Conservation (phyloP, 2,329 filamentous ascomycete species). For the Aureobasidium subglaciale region DNA sequence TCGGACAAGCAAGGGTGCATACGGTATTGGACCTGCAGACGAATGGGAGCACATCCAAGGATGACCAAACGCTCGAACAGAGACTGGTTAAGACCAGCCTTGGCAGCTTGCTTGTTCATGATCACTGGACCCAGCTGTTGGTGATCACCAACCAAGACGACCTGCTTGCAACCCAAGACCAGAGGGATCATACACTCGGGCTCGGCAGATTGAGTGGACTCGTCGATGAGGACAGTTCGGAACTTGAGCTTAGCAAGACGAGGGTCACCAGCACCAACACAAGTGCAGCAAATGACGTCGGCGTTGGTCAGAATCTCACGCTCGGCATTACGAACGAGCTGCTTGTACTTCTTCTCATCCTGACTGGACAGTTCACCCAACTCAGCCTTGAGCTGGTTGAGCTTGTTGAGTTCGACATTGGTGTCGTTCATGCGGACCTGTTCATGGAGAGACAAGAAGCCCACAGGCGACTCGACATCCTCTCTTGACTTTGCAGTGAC, state of each 20-base stretch:
- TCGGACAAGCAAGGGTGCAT: conserved; percentile 98
- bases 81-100: conserved; percentile 96
- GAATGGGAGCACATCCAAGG: conserved; percentile 79
- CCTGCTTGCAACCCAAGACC: conserved; percentile 95
- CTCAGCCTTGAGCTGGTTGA: conserved; percentile 87
- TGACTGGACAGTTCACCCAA: conserved; percentile 86
- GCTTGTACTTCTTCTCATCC: conserved; percentile 98
- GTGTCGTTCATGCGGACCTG: conserved; percentile 97
- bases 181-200: conserved; percentile 98
- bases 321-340: conserved; percentile 86
- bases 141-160: conserved; percentile 96
- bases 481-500: conserved; percentile 98
- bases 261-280: conserved; percentile 92
- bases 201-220: conserved; percentile 96
- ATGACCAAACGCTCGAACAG: conserved; percentile 94
- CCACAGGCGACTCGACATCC: conserved; percentile 97
- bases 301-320: conserved; percentile 91
- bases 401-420: conserved; percentile 85
- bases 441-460: conserved; percentile 89
- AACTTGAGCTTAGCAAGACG: conserved; percentile 96
- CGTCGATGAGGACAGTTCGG: conserved; percentile 93
- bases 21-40: conserved; percentile 93
- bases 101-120: conserved; percentile 99
- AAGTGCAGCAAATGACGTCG: conserved; percentile 98
- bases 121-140: conserved; percentile 97